Conservation (phyloP, 495 filamentous ascomycete genomes). For the Penicillium roqueforti region DNA sequence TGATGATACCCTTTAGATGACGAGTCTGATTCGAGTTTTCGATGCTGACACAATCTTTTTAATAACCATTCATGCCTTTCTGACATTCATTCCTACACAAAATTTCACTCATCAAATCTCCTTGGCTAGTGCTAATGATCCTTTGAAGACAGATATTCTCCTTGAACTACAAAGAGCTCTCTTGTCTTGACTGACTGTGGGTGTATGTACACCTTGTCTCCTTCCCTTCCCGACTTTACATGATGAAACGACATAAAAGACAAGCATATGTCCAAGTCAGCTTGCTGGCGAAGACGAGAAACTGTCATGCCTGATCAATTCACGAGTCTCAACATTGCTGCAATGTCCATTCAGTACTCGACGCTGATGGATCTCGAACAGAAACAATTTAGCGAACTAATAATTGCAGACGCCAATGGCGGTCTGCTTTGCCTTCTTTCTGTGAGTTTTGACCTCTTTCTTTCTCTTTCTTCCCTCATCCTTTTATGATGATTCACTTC, state of each 20-base stretch:
- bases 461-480: conserved; percentile 6
- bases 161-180: neutral
- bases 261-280: conserved; percentile 60
- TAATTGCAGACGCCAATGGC: conserved; percentile 6
- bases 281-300: conserved; percentile 47
- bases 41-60: conserved; percentile 54
- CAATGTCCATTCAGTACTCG: conserved; percentile 21
- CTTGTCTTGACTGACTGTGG: conserved; percentile 11
- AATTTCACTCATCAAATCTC: conserved; percentile 11
- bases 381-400: conserved; percentile 2
- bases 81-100: conserved; percentile 30
- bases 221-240: conserved; percentile 14
- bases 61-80: conserved; percentile 57
- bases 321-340: conserved; percentile 16
- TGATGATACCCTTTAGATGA: conserved; percentile 57
- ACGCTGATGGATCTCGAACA: conserved; percentile 30
- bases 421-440: neutral
- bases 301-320: conserved; percentile 46
- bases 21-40: conserved; percentile 61
- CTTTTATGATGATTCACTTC: conserved; percentile 69
- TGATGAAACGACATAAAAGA: conserved; percentile 55
- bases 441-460: conserved; percentile 24
- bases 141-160: conserved; percentile 12
- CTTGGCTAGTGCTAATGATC: conserved; percentile 25
- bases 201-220: conserved; percentile 33